phyloP scores from a whole-genome alignment of 2,329 filamentous ascomycete genomes.

The Cladophialophora yegresii region DNA sequence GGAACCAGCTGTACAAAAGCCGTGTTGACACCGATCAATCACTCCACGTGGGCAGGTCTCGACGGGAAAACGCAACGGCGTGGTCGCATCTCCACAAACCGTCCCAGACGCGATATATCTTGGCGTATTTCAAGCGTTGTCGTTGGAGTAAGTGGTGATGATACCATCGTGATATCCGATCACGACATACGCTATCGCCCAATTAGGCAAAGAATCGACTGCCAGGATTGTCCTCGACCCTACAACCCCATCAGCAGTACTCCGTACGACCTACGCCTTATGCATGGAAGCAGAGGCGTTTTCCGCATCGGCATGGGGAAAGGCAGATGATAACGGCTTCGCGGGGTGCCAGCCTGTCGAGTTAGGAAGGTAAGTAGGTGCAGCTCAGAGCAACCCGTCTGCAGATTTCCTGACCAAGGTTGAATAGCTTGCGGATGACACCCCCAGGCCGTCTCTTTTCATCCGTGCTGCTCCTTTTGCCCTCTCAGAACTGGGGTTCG shows the following conservation, averaged over 20 bases:
- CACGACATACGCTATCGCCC: conserved; percentile 29
- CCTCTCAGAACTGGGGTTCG: background rate
- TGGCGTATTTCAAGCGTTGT: background rate
- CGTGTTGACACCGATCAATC: background rate
- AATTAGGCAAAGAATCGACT: conserved; percentile 20
- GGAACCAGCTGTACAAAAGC: background rate
- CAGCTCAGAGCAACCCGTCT: background rate
- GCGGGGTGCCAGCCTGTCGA: background rate
- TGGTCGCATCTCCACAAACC: conserved; percentile 2
- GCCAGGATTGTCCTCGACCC: background rate
- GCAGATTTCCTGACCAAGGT: background rate
- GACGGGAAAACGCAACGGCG: background rate
- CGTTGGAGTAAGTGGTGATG: conserved; percentile 12
- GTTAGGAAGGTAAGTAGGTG: conserved; percentile 1
- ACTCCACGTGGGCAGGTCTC: background rate
- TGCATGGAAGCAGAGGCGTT: background rate
- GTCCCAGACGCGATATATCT: background rate
- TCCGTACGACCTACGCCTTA: too few species aligned
- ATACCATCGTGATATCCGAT: conserved; percentile 21
- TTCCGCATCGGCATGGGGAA: background rate
- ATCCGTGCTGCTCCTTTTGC: background rate
- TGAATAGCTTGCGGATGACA: background rate
- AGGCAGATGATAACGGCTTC: conserved; percentile 1
- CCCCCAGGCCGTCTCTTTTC: background rate
- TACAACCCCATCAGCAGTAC: conserved; percentile 6